Conservation (phyloP, 345 rosid genomes). For the Eucalyptus shirleyi region DNA sequence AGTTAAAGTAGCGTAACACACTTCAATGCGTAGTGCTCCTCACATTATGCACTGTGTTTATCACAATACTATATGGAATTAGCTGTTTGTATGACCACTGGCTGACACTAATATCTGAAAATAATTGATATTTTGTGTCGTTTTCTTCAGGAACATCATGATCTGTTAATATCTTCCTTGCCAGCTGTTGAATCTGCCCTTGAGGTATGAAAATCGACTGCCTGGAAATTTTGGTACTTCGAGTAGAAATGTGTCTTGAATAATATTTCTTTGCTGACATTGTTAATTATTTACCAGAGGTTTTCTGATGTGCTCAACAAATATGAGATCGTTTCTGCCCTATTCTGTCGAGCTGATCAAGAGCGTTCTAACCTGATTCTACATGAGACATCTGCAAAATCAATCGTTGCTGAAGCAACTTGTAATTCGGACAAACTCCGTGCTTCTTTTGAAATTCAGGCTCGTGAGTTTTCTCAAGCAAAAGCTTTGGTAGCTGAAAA, state of each 20-base stretch:
- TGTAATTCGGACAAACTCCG: conserved; percentile 43
- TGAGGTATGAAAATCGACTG: conserved; percentile 37
- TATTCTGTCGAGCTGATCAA: conserved; percentile 68
- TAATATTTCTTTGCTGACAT: not conserved
- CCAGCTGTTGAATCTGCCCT: conserved; percentile 75
- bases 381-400: conserved; percentile 75
- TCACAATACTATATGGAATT: not conserved
- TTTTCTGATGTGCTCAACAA: conserved; percentile 54
- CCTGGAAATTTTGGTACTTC: not conserved
- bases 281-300: conserved; percentile 40
- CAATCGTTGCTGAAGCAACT: conserved; percentile 74
- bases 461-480: conserved; percentile 77
- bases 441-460: conserved; percentile 59
- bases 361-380: conserved; percentile 60
- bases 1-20: too few species aligned
- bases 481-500: conserved; percentile 54
- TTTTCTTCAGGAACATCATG: conserved; percentile 72
- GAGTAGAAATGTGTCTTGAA: not conserved
- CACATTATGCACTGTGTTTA: not conserved
- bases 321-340: conserved; percentile 64
- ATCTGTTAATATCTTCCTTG: conserved; percentile 60
- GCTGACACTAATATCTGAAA: not conserved
- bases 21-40: not conserved
- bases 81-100: not conserved
- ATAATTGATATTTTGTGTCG: not conserved